Conservation (phyloP, 176 grass and related monocot genomes). For the Zoysia japonica region DNA sequence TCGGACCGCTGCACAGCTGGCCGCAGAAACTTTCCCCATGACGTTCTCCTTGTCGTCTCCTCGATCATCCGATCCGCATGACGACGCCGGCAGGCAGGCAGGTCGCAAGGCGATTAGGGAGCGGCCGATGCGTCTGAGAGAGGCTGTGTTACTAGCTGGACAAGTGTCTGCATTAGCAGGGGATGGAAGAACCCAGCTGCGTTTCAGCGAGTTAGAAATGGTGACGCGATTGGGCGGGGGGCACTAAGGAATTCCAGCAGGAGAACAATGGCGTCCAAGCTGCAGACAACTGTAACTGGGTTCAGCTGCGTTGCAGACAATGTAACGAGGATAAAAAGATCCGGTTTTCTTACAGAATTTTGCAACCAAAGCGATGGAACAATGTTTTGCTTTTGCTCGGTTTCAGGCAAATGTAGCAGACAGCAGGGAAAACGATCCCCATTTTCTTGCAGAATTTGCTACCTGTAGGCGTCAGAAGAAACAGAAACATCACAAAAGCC, state of each 20-base stretch:
- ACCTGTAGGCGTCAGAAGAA: not conserved
- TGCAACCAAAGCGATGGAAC: not conserved
- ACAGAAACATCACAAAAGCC: not conserved
- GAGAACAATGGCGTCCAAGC: not conserved
- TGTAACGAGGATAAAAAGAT: too few species aligned
- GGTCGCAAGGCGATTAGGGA: not conserved
- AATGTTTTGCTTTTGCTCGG: not conserved
- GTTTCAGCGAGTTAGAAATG: not conserved
- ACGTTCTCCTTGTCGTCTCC: not conserved
- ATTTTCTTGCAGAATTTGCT: not conserved
- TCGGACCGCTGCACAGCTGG: not conserved
- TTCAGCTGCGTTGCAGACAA: too few species aligned
- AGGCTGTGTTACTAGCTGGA: not conserved
- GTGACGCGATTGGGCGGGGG: not conserved
- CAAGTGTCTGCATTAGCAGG: not conserved
- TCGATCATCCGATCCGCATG: not conserved
- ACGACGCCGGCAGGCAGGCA: not conserved
- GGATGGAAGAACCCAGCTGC: not conserved
- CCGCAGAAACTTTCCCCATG: conserved; percentile 12
- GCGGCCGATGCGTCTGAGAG: not conserved
- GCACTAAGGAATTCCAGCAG: too few species aligned
- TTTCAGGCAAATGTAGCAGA: not conserved
- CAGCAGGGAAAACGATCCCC: not conserved
- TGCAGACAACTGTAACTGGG: not conserved
- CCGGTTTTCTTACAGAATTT: too few species aligned